Conservation (phyloP, 371 early-diverging fungal genomes). For the Massospora cicadina region DNA sequence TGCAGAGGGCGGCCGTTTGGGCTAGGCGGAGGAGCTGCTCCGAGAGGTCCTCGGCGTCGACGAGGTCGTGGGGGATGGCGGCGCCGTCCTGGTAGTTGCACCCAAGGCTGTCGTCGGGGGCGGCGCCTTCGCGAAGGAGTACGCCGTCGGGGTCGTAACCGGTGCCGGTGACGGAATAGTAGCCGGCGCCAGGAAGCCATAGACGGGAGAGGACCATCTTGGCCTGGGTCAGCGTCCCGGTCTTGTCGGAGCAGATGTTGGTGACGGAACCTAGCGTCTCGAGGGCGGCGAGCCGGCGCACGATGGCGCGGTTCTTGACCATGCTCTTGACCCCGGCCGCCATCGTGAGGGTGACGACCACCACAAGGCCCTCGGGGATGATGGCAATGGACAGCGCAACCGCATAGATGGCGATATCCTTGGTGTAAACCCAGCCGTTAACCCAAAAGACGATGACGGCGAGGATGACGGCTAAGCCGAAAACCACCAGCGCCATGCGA, state of each 20-base stretch:
- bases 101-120: constrained; percentile 11
- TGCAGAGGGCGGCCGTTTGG: constrained; percentile 41
- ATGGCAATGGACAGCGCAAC: constrained; percentile 78
- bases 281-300: constrained; percentile 70
- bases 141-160: constrained; percentile 48
- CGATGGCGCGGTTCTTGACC: constrained; percentile 72
- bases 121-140: constrained; percentile 16
- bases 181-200: constrained; percentile 45
- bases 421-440: constrained; percentile 28
- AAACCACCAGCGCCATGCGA: constrained; percentile 50
- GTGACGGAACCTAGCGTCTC: constrained; percentile 84
- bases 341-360: constrained; percentile 75
- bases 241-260: constrained; percentile 85
- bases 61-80: constrained; percentile 18
- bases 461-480: constrained; percentile 42
- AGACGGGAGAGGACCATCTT: constrained; percentile 57
- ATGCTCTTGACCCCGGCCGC: constrained; percentile 78
- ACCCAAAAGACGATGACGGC: constrained; percentile 54
- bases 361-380: constrained; percentile 90
- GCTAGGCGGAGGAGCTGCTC: constrained; percentile 15
- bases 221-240: constrained; percentile 34
- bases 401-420: constrained; percentile 46
- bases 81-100: not conserved
- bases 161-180: constrained; percentile 33
- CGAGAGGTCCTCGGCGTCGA: constrained; percentile 35